Evolutionary conservation across 2,329 filamentous ascomycete species (phyloP).

Genomic region (Coniochaeta sp.): DNA sequence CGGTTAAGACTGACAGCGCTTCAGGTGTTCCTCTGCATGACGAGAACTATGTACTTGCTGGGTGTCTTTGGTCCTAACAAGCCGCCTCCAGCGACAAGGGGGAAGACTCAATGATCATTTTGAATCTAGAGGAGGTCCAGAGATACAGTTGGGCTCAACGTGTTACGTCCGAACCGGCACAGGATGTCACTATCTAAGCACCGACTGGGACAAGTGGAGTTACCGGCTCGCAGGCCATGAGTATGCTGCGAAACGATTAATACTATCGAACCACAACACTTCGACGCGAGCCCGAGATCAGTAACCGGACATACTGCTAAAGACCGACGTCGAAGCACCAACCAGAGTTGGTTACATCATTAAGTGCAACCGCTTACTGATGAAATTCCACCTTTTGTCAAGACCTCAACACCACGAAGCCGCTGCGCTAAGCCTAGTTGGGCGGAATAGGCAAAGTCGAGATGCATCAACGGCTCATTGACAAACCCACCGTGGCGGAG

Average conservation of each 20-base stretch:
- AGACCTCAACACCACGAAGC: not conserved
- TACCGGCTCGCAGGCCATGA: not conserved
- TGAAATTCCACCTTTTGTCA: not conserved
- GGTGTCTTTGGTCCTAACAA: slow-evolving; percentile 51
- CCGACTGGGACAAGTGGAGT: too few relatives aligned
- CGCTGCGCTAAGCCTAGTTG: not conserved
- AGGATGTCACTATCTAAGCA: not conserved
- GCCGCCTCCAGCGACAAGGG: not conserved
- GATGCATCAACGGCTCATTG: not conserved
- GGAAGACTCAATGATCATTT: not conserved
- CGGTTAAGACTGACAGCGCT: not conserved
- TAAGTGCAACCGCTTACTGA: not conserved
- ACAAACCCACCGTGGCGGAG: not conserved
- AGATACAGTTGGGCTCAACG: too few relatives aligned
- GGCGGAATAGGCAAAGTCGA: not conserved
- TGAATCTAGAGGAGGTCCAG: too few relatives aligned
- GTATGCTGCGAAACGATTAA: not conserved
- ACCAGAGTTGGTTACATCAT: not conserved
- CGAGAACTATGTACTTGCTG: slow-evolving; percentile 49
- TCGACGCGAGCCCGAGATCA: not conserved
- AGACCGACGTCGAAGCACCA: not conserved
- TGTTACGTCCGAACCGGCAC: too few relatives aligned
- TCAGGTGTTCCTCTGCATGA: slow-evolving; percentile 47
- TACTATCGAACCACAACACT: too few relatives aligned
- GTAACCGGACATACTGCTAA: not conserved